Percentiles rank a stretch among this genome's conserved stretches.
phyloP scores from a whole-genome alignment of 2,329 filamentous ascomycete species.

The Gaeumannomyces tritici region DNA sequence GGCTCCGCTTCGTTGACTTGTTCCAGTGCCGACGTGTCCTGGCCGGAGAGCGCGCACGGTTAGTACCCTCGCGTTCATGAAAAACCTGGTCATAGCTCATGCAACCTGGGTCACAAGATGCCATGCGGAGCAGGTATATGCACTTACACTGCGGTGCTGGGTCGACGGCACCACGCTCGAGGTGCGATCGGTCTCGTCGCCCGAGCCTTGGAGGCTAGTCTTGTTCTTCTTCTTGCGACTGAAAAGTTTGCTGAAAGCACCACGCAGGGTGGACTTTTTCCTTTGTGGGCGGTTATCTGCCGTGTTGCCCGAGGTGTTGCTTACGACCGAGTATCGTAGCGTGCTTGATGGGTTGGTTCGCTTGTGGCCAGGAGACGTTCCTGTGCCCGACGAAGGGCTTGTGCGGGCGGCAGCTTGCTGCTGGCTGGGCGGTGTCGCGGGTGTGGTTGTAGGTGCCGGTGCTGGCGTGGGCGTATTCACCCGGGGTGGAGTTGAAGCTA shows the following conservation, averaged over 20 bases:
- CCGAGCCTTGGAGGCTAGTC: slow-evolving; percentile 20
- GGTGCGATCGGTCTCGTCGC: slow-evolving; percentile 15
- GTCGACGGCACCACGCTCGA: slow-evolving; percentile 15
- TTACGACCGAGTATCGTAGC: slow-evolving; percentile 37
- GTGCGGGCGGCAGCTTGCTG: not conserved
- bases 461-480: slow-evolving; percentile 10
- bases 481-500: not conserved
- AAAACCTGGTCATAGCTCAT: not conserved
- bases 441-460: slow-evolving; percentile 13
- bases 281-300: slow-evolving; percentile 28
- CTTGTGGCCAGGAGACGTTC: slow-evolving; percentile 16
- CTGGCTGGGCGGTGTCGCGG: slow-evolving; percentile 5
- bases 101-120: too few relatives aligned
- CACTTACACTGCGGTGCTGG: slow-evolving; percentile 41
- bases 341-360: slow-evolving; percentile 28
- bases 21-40: slow-evolving; percentile 29
- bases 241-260: slow-evolving; percentile 48
- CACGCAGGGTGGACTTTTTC: slow-evolving; percentile 49
- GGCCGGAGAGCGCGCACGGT: slow-evolving; percentile 2
- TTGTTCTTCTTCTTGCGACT: slow-evolving; percentile 50
- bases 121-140: slow-evolving; percentile 5
- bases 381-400: slow-evolving; percentile 8
- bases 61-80: not conserved
- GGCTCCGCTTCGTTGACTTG: slow-evolving; percentile 26
- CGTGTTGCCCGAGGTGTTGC: slow-evolving; percentile 24